Base-by-base conservation (phyloP, 805 yeast species). In the Candida ipomoeae region DNA sequence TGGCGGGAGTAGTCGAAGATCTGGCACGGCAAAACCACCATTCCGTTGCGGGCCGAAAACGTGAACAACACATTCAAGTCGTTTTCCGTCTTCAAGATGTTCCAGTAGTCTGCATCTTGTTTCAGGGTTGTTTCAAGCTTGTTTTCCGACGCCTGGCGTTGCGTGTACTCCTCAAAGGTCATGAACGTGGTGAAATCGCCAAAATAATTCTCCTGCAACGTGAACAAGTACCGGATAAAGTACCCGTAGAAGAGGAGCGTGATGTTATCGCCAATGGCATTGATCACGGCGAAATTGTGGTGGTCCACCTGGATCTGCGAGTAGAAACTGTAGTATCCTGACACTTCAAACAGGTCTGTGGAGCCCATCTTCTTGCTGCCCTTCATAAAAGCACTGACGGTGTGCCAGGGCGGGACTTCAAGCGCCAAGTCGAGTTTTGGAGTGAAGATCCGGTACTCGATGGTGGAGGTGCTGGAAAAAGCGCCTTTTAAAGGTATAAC, bases 371-470 rank as follows among this genome's bases (percentile, higher is more conserved):
- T 78, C 17, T 77, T 80, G 11, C 78, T 68, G 39, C 66, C 68
- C 43, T 77, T 76, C 70, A 87, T 64, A 56, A 92, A 92, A 44
- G 85, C 84, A 48, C 83, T 80, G 23, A 83, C 70, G 0, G 98
- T 91, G 61, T 89, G 95, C 96, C 98, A 94, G 1, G 92, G 85
- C 0, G 99, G 98, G 0, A 94, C 81, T 50, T 83, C 85, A 2
- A 91, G 64, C 0, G 79, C 70, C 43, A 94, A 60, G 44, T 83
- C 78, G 56, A 89, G 80, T 44, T 68, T 68, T 0, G 87, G 81
- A 0, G 96, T 84, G 2, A 55, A 55, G 2, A 85, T 55, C 1
- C 67, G 65, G 57, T 75, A 88, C 14, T 74, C 68, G 14, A 85
- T 70, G 0, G 78, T 75, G 1, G 81, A 79, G 2, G 78, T 75